Base-by-base conservation (phyloP, 2,329 filamentous ascomycete species). In the Akanthomyces lecanii region DNA sequence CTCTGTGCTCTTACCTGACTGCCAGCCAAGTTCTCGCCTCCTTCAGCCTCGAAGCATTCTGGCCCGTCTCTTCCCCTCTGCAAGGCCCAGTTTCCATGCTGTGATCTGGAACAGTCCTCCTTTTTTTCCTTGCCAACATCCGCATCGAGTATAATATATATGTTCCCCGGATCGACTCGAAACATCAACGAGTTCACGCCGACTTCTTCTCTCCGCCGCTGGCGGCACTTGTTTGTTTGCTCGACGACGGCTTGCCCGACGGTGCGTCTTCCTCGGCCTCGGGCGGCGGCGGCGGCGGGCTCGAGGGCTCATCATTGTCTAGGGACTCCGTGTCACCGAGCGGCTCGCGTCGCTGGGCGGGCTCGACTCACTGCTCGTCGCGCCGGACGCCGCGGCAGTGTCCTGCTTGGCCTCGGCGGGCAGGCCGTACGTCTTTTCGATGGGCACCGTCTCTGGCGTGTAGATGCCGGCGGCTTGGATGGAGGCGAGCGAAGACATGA, bases 361-460 rank as follows among this genome's bases (percentile, higher is more conserved):
- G 42, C 54, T 57, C 40, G 54, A 57, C 54, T 57, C 54, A 57
- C 54, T 57, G 54, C 40, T 57, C 44, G 44, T 47, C 18, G 44
- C n/a, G 18, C 18, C 11, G 38, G 54, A 21, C 23, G 53, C 8
- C 4, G 38, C 23, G 23, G 23, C 40, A 7, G 18, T 6, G 54
- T 18, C 42, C 40, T 33, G 2, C 25, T 47, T 47, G 54, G 53
- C 4, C 23, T 21, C 16, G 53, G 38, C 53, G 14, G 53, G 53
- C 38, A 45, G 16, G 38, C 25, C 38, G 38, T 56, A 45, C 23
- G 40, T 44, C 53, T 56, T 28, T n/a, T 56, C 53, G 5, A 56
- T 45, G 38, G 53, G 54, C 38, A 36, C 54, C 16, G 54, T 57
- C 25, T 4, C 4, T 10, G 54, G 3, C 40, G 54, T 47, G 54